These are phyloP conservation scores for Calonectria pseudoreteaudii DNA, from an alignment of 2,329 filamentous ascomycete genomes.

Conservation along the genomic window DNA sequence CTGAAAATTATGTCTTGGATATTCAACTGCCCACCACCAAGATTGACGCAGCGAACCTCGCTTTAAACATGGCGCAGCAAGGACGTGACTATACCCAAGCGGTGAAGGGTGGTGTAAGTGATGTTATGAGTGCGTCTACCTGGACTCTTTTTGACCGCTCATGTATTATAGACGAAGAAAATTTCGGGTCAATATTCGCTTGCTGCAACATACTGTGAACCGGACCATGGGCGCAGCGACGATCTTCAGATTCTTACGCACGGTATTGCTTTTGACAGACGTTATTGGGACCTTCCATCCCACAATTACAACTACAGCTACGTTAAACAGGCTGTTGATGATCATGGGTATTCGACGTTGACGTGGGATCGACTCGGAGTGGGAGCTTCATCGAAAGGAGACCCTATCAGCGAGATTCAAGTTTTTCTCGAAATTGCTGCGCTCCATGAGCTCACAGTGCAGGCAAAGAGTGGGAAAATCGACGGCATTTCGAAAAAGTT, in stretches of 20 bases:
- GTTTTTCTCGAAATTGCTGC: conserved; percentile 67
- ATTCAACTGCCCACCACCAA: conserved; percentile 59
- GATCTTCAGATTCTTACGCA: conserved; percentile 56
- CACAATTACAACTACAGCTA: conserved; percentile 74
- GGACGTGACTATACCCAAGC: conserved; percentile 60
- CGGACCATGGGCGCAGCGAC: conserved; percentile 55
- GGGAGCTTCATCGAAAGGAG: conserved; percentile 67
- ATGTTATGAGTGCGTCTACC: conserved; percentile 18
- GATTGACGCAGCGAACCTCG: conserved; percentile 68
- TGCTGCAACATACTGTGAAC: conserved; percentile 70
- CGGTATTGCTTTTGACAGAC: conserved; percentile 55
- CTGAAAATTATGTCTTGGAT: conserved; percentile 66
- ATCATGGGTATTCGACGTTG: conserved; percentile 69
- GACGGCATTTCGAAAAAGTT: conserved; percentile 51
- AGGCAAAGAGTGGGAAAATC: conserved; percentile 60
- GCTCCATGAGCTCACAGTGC: conserved; percentile 63
- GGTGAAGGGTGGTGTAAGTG: conserved; percentile 55
- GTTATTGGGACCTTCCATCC: conserved; percentile 72
- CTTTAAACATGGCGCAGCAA: conserved; percentile 60
- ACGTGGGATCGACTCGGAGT: conserved; percentile 73
- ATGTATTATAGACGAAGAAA: conserved; percentile 54
- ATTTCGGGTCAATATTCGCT: conserved; percentile 67
- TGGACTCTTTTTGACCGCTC: neutral
- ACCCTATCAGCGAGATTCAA: conserved; percentile 71
- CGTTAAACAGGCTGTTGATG: conserved; percentile 64